Evolutionary conservation across 1,139 yeast genomes (phyloP).

Genomic region (Torulaspora pretoriensis): DNA sequence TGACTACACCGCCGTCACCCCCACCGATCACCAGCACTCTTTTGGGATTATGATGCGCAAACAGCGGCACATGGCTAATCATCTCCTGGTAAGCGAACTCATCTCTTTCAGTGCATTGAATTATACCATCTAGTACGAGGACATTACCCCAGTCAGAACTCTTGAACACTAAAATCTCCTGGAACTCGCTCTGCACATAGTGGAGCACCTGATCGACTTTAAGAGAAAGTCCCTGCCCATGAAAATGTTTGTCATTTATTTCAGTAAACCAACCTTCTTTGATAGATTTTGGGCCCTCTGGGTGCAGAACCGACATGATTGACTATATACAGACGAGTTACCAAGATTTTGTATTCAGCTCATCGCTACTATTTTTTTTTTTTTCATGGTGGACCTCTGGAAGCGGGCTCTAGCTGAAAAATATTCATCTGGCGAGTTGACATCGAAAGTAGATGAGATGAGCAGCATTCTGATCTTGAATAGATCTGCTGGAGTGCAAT

Average conservation of each 20-base stretch:
- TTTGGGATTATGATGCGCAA: slow-evolving; percentile 83
- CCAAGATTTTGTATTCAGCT: neutral
- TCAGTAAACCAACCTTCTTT: slow-evolving; percentile 91
- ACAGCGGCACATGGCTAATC: slow-evolving; percentile 85
- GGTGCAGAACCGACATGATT: neutral
- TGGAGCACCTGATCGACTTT: slow-evolving; percentile 75
- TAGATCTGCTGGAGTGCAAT: neutral
- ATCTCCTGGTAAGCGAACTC: slow-evolving; percentile 94
- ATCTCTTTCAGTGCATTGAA: slow-evolving; percentile 91
- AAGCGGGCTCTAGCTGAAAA: slow-evolving; percentile 11
- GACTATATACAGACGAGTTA: neutral
- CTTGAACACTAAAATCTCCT: slow-evolving; percentile 82
- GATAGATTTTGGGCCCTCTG: slow-evolving; percentile 20
- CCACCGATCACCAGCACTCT: slow-evolving; percentile 89
- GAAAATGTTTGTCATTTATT: slow-evolving; percentile 82
- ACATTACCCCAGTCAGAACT: slow-evolving; percentile 86
- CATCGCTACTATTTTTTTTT: slow-evolving; percentile 4
- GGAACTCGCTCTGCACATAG: slow-evolving; percentile 74
- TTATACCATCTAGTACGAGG: slow-evolving; percentile 81
- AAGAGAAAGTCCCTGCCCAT: slow-evolving; percentile 91
- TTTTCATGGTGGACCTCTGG: slow-evolving; percentile 2
- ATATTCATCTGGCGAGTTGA: slow-evolving; percentile 11
- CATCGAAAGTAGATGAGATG: slow-evolving; percentile 10
- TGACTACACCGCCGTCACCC: slow-evolving; percentile 92
- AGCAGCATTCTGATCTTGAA: neutral